Conservation (phyloP, 2,329 filamentous ascomycete genomes). For the Aureobasidium musti region DNA sequence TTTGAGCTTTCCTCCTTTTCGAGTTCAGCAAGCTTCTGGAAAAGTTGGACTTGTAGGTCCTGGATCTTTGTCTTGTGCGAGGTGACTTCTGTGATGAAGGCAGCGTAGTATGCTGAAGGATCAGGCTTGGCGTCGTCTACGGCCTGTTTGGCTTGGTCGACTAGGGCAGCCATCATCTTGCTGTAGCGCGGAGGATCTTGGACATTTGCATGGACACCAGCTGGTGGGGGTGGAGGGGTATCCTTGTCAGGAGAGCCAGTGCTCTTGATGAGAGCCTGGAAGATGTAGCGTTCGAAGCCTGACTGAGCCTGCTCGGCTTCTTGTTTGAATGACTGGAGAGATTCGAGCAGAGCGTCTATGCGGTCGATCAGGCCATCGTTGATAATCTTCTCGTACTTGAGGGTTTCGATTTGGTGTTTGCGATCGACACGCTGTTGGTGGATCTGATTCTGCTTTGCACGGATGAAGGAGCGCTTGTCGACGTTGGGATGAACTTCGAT, state of each 20-base stretch:
- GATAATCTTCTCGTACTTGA: slow-evolving; percentile 89
- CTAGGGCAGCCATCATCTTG: slow-evolving; percentile 96
- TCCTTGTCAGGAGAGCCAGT: slow-evolving; percentile 70
- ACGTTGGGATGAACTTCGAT: slow-evolving; percentile 99
- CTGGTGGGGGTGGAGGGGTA: slow-evolving; percentile 73
- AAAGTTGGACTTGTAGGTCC: slow-evolving; percentile 73
- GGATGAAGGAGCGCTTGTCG: slow-evolving; percentile 97
- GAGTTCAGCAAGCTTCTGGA: slow-evolving; percentile 72
- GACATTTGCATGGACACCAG: slow-evolving; percentile 74
- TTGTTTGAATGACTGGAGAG: slow-evolving; percentile 71
- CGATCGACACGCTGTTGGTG: slow-evolving; percentile 86
- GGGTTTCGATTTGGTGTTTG: slow-evolving; percentile 82
- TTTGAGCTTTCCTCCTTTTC: slow-evolving; percentile 84
- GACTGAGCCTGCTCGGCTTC: slow-evolving; percentile 58
- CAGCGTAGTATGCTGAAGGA: slow-evolving; percentile 62
- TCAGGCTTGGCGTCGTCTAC: slow-evolving; percentile 72
- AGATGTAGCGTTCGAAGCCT: slow-evolving; percentile 78
- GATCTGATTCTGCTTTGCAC: slow-evolving; percentile 96
- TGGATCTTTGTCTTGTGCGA: slow-evolving; percentile 76
- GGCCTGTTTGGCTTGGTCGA: slow-evolving; percentile 89
- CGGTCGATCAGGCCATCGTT: slow-evolving; percentile 87
- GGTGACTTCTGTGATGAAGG: slow-evolving; percentile 76
- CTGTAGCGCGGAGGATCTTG: slow-evolving; percentile 81
- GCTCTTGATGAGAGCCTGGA: slow-evolving; percentile 84
- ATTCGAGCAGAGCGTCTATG: slow-evolving; percentile 74